Conservation (phyloP, 306 rosid species). For the Prunus dulcis region DNA sequence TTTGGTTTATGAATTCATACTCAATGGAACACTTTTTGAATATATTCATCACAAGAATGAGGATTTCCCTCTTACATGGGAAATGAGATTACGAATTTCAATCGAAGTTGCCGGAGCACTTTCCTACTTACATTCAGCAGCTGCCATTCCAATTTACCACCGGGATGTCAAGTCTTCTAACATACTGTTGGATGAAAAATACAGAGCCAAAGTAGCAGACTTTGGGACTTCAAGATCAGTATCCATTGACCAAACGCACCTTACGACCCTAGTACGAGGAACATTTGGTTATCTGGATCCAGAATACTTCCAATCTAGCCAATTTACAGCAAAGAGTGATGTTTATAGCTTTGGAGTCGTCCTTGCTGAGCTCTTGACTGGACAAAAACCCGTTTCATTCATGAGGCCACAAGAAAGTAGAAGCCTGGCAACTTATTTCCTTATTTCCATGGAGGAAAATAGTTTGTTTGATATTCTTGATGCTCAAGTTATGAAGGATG, state of each 20-base stretch:
- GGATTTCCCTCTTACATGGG: not conserved
- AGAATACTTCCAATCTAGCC: not conserved
- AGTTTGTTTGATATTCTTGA: not conserved
- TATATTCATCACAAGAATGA: not conserved
- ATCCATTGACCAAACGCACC: not conserved
- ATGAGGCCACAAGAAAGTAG: not conserved
- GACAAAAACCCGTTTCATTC: not conserved
- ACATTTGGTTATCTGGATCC: not conserved
- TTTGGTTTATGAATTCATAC: not conserved
- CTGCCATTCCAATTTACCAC: not conserved
- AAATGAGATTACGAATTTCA: not conserved
- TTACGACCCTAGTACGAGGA: not conserved
- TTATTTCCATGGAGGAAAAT: not conserved
- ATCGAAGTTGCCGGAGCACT: not conserved
- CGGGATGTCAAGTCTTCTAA: not conserved
- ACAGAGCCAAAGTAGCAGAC: not conserved
- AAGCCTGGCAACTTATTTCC: not conserved
- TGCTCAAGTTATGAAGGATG: not conserved
- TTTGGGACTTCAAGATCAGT: not conserved
- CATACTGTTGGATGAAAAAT: not conserved
- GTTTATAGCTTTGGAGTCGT: not conserved
- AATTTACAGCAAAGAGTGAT: not conserved
- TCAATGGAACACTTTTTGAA: not conserved
- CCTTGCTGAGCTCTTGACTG: not conserved
- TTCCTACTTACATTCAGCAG: not conserved